Base-by-base conservation (phyloP, 2,329 filamentous ascomycete species). In the Alternaria novae-zelandiae region DNA sequence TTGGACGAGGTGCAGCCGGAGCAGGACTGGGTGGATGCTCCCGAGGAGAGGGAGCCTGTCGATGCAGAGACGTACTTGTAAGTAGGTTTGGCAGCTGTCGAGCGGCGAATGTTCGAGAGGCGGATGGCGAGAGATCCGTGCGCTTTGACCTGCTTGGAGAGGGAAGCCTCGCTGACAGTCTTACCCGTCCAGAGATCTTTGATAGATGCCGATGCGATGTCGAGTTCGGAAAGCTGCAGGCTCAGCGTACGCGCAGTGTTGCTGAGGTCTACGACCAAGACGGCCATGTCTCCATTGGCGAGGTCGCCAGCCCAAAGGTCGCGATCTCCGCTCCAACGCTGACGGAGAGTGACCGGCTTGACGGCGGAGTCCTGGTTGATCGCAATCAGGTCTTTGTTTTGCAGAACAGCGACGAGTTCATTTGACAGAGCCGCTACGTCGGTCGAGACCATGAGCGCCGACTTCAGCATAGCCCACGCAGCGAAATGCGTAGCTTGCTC, bases 401-500 rank as follows among this genome's bases (percentile, higher is more conserved):
- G 69, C 13, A 71, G 56, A 13, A 71, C 57, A 17, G 68, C 64
- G 17, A 70, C 65, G 6, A 65, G 20, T 2, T 62, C 59, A 6
- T 57, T 46, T 0, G 69, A 71, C 23, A 70, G 30, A 30, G 63
- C 58, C 2, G 65, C 12, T 2, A 71, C 56, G 13, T 71, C 65
- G 9, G 69, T 70, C 1, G 67, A 70, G 17, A 71, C 66, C 67
- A 71, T 70, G 9, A 71, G 65, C 23, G 67, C 69, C 9, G 69
- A 70, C 54, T 70, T 71, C 13, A 71, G 54, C 69, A 71, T 71
- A 17, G 69, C 69, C 69, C 69, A 71, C 4, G 63, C 61, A 3
- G 69, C 69, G 5, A 71, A 71, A 32, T 71, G 67, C 7, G 69
- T 71, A n/a, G 69, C 65, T 54, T 71, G 67, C 56, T 71, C 69